Evolutionary conservation across 73 alveolate genomes (phyloP), one percentile per base, ranked within the genome.

Genomic region (Symbiodinium pilosum): DNA sequence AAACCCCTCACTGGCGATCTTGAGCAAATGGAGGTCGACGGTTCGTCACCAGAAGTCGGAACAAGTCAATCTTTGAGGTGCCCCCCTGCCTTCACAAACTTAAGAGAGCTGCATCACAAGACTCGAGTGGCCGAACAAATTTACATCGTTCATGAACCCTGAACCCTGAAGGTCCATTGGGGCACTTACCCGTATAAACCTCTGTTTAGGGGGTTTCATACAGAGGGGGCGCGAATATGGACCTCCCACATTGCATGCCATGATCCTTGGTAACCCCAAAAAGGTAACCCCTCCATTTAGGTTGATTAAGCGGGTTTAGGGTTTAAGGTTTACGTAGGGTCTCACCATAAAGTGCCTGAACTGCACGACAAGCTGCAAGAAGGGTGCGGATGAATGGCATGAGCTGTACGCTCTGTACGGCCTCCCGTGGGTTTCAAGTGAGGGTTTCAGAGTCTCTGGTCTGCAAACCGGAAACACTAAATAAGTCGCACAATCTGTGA

Each of bases 351-450:
- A 47, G 43, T 40, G 43, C 43, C 43, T 69, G 7, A 6, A 1
- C n/a, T 59, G 41, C 85, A 12, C 6, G 39, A 87, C 97, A 40
- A 69, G 97, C 41, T 1, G 42, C 97, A 7, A 88, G 83, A 47
- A 91, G 30, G 51, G 88, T 91, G 43, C 97, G 97, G 88, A 91
- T 91, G 89, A 68, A 91, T 6, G 87, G 97, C 97, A 91, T 91
- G 43, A 91, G 88, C 88, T 91, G 97, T 88, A 91, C 97, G 24
- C 88, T 64, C 41, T 91, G 97, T 42, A 91, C 77, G 30, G 97
- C 97, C 81, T 64, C 59, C 59, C 14, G 59, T 9, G 14, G 59
- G 59, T 47, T 47, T 47, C 6, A 14, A 14, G 59, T 47, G 6
- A 9, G 14, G 59, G 59, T 6, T 47, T 47, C 59, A 47, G 59